A percentile compares a stretch with the other conserved stretches of the same genome.
These are phyloP conservation scores for Neurospora sp. DNA, from an alignment of 2,329 filamentous ascomycete genomes.

Conservation along the genomic window DNA sequence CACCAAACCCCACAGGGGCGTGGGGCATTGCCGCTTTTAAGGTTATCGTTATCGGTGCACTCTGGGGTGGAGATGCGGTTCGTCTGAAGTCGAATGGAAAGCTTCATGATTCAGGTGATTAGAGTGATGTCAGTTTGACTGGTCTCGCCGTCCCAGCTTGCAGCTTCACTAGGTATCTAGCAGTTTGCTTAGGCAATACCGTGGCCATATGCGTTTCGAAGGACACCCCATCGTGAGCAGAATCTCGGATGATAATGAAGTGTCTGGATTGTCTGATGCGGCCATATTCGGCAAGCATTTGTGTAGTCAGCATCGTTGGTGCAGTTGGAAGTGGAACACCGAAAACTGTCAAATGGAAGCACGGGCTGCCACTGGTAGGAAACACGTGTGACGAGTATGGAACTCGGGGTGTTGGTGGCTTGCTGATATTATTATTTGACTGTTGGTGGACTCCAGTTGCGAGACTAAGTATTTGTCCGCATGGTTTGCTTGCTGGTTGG, in stretches of 20 bases:
- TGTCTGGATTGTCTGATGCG: not conserved
- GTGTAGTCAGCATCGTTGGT: not conserved
- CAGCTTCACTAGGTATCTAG: not conserved
- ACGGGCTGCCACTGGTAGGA: not conserved
- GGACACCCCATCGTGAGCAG: not conserved
- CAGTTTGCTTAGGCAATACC: not conserved
- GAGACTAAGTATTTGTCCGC: not conserved
- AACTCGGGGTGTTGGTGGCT: not conserved
- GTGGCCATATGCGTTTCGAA: not conserved
- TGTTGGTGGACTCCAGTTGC: not conserved
- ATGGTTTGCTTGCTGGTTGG: not conserved
- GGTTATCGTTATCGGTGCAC: not conserved
- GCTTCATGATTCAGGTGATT: not conserved
- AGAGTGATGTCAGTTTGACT: not conserved
- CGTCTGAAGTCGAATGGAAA: not conserved
- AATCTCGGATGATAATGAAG: not conserved
- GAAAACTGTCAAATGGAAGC: not conserved
- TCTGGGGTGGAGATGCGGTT: not conserved
- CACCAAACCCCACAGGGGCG: not conserved
- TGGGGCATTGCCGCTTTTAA: not conserved
- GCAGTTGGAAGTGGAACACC: not conserved
- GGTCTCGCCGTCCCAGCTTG: not conserved
- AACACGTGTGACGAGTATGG: not conserved
- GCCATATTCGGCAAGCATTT: not conserved
- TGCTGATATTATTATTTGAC: not conserved